Conservation (phyloP, 306 rosid genomes). For the Luffa acutangula region DNA sequence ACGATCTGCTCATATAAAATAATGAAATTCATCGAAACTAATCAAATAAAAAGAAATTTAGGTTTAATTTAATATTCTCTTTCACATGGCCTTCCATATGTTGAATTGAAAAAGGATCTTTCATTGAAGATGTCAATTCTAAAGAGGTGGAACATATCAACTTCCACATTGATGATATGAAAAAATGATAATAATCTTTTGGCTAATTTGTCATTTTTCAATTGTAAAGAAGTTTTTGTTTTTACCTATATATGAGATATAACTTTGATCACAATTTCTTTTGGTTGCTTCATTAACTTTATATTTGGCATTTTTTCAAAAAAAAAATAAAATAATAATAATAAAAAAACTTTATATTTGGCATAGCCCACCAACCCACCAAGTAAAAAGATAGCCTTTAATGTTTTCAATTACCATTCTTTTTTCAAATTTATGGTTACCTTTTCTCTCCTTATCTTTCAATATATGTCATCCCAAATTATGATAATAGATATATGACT, state of each 20-base stretch:
- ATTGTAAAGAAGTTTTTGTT: not conserved
- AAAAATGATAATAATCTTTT: not conserved
- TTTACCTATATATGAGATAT: not conserved
- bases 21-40: not conserved
- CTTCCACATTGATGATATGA: not conserved
- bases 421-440: not conserved
- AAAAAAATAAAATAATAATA: no score
- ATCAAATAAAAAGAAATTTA: not conserved
- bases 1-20: no score
- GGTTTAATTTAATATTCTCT: not conserved
- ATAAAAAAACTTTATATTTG: not conserved
- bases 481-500: not conserved
- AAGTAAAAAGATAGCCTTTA: not conserved
- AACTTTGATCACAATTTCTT: not conserved
- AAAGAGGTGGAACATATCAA: not conserved
- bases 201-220: not conserved
- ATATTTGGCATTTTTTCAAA: not conserved
- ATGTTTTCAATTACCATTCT: not conserved
- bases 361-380: not conserved
- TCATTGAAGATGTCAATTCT: not conserved
- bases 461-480: not conserved
- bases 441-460: not conserved
- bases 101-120: not conserved
- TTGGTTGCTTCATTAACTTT: not conserved
- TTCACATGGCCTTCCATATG: not conserved